Evolutionary conservation across 2,329 filamentous ascomycete species (phyloP).

Genomic region (Hymenoscyphus linearis): DNA sequence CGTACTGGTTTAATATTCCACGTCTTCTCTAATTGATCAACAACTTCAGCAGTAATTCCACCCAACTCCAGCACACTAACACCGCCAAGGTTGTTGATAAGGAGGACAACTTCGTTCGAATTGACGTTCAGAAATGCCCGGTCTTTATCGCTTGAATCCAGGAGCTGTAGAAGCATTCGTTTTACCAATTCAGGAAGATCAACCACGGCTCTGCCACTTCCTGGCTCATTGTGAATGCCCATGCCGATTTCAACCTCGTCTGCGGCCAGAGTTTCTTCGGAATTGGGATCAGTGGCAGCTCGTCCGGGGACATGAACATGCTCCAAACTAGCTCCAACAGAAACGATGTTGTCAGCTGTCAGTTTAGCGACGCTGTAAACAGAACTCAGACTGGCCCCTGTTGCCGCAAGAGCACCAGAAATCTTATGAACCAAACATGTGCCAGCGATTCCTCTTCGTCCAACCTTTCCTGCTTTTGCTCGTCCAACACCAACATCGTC

Average conservation of each 20-base stretch:
- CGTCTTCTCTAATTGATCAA: slow-evolving; percentile 51
- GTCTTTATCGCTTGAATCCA: slow-evolving; percentile 58
- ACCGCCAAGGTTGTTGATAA: slow-evolving; percentile 67
- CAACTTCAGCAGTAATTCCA: slow-evolving; percentile 62
- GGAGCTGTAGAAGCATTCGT: slow-evolving; percentile 60
- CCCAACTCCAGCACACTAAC: slow-evolving; percentile 62
- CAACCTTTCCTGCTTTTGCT: slow-evolving; percentile 81
- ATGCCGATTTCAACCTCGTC: slow-evolving; percentile 63
- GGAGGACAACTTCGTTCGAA: slow-evolving; percentile 56
- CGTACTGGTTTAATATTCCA: slow-evolving; percentile 57
- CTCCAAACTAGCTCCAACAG: slow-evolving; percentile 77
- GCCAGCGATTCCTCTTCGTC: slow-evolving; percentile 82
- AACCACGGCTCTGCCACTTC: slow-evolving; percentile 46
- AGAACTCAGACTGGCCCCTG: slow-evolving; percentile 61
- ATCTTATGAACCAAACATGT: slow-evolving; percentile 92
- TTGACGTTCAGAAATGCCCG: slow-evolving; percentile 55
- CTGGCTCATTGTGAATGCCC: slow-evolving; percentile 66
- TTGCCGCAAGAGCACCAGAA: slow-evolving; percentile 73
- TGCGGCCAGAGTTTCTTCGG: slow-evolving; percentile 49
- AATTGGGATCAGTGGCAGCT: slow-evolving; percentile 44
- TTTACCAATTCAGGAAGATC: slow-evolving; percentile 45
- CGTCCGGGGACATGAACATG: slow-evolving; percentile 93
- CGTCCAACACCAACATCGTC: slow-evolving; percentile 90
- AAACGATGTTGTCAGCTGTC: slow-evolving; percentile 71
- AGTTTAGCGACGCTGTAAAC: slow-evolving; percentile 68